Percentiles rank a stretch among this genome's conserved stretches.
Conservation (phyloP, 2,329 filamentous ascomycete genomes). For the Herpotrichia juniperi region DNA sequence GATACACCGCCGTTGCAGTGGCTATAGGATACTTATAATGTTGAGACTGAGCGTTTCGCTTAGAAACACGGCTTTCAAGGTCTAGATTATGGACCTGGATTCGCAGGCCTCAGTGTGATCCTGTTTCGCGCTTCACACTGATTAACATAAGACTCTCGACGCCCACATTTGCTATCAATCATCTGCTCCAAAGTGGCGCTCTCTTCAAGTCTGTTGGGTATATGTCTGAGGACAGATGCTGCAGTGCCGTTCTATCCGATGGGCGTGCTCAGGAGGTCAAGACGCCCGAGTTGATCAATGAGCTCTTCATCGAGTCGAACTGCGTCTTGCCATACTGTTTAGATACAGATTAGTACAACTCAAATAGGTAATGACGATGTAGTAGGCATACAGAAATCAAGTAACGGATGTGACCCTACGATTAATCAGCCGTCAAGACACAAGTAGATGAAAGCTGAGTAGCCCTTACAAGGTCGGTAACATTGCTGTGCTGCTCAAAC, state of each 20-base stretch:
- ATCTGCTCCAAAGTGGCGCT: background rate
- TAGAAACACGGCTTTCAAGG: too few relatives aligned
- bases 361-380: background rate
- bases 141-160: too few relatives aligned
- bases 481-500: conserved; percentile 54
- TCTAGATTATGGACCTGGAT: too few relatives aligned
- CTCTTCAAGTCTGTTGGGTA: background rate
- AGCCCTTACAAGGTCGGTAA: conserved; percentile 52
- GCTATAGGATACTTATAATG: too few relatives aligned
- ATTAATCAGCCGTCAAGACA: background rate
- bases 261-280: conserved; percentile 22
- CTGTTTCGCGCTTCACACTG: too few relatives aligned
- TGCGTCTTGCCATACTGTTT: conserved; percentile 56
- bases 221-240: background rate
- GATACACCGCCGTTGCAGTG: too few relatives aligned
- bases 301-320: conserved; percentile 54
- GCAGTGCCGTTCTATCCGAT: background rate
- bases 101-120: too few relatives aligned
- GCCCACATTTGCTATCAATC: too few relatives aligned
- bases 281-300: conserved; percentile 41
- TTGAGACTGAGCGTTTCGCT: too few relatives aligned
- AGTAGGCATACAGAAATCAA: conserved; percentile 49
- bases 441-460: background rate
- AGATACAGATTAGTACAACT: background rate
- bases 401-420: conserved; percentile 55